Conservation (phyloP, 2,329 filamentous ascomycete species). For the Pseudogymnoascus sp. region DNA sequence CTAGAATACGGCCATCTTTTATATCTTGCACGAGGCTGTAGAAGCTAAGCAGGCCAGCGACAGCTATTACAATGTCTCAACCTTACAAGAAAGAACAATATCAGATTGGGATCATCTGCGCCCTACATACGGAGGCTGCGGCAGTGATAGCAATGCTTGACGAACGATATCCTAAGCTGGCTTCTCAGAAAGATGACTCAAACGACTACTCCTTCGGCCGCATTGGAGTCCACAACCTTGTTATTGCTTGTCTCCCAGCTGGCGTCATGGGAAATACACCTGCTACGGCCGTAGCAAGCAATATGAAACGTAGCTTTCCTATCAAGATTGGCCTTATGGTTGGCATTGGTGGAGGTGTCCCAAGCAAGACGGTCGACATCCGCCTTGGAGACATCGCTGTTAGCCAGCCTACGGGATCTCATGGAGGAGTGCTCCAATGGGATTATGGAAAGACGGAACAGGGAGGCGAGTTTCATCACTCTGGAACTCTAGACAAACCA, state of each 20-base stretch:
- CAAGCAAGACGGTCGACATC: slow-evolving; percentile 17
- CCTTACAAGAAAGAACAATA: slow-evolving; percentile 10
- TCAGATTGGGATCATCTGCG: slow-evolving; percentile 16
- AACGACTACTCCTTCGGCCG: slow-evolving; percentile 25
- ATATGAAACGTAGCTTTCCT: slow-evolving; percentile 27
- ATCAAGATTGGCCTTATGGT: slow-evolving; percentile 33
- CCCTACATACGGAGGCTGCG: slow-evolving; percentile 15
- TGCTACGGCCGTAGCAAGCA: slow-evolving; percentile 26
- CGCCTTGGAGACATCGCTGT: slow-evolving; percentile 27
- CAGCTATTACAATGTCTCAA: not conserved
- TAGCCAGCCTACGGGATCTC: slow-evolving; percentile 16
- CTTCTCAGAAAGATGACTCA: slow-evolving; percentile 13
- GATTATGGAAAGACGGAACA: slow-evolving; percentile 17
- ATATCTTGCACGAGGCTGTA: no score
- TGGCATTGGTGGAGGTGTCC: slow-evolving; percentile 32
- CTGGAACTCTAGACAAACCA: slow-evolving; percentile 12
- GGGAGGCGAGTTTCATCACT: slow-evolving; percentile 10
- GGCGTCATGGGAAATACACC: slow-evolving; percentile 29
- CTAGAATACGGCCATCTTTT: no score
- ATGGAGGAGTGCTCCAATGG: slow-evolving; percentile 16
- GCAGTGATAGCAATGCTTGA: slow-evolving; percentile 22
- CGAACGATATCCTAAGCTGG: slow-evolving; percentile 15
- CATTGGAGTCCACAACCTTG: slow-evolving; percentile 28
- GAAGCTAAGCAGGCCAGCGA: no score
- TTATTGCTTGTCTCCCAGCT: slow-evolving; percentile 27